These are phyloP conservation scores for Saturnispora ahearnii DNA, from an alignment of 805 yeast genomes.

Conservation along the genomic window DNA sequence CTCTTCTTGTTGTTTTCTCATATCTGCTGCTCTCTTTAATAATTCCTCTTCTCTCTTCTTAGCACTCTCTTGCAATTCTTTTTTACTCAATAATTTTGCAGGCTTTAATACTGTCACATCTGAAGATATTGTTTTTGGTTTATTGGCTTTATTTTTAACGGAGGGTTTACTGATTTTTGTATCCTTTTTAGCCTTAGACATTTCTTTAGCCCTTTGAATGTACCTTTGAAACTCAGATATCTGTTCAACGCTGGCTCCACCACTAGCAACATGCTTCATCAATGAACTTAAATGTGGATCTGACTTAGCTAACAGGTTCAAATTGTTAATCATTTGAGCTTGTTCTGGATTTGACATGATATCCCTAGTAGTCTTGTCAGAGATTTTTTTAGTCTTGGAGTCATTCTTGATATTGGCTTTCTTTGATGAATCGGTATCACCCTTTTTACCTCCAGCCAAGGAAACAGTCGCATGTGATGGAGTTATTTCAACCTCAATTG, in stretches of 20 bases:
- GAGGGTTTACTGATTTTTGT: not conserved
- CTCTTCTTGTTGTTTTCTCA: slow-evolving; percentile 15
- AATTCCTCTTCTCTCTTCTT: slow-evolving; percentile 11
- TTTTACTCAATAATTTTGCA: not conserved
- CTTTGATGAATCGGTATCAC: not conserved
- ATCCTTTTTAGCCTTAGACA: slow-evolving; percentile 32
- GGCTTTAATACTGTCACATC: not conserved
- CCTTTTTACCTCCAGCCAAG: not conserved
- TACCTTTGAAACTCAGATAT: slow-evolving; percentile 72
- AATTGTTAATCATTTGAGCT: slow-evolving; percentile 74
- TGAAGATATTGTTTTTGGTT: not conserved
- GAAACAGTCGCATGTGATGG: not conserved
- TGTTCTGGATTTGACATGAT: slow-evolving; percentile 45
- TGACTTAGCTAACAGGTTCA: slow-evolving; percentile 71
- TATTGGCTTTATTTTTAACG: not conserved
- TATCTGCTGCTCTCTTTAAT: slow-evolving; percentile 9
- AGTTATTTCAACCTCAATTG: slow-evolving; percentile 1
- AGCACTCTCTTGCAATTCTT: slow-evolving; percentile 10
- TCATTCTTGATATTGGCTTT: not conserved
- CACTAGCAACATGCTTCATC: slow-evolving; percentile 83
- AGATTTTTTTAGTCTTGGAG: not conserved
- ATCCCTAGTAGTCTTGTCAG: slow-evolving; percentile 18
- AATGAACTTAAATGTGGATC: slow-evolving; percentile 59
- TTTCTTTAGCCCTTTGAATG: slow-evolving; percentile 66
- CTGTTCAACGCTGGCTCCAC: slow-evolving; percentile 63